These are phyloP conservation scores for Lachnellula willkommii DNA, from an alignment of 2,329 filamentous ascomycete species.

Conservation along the genomic window DNA sequence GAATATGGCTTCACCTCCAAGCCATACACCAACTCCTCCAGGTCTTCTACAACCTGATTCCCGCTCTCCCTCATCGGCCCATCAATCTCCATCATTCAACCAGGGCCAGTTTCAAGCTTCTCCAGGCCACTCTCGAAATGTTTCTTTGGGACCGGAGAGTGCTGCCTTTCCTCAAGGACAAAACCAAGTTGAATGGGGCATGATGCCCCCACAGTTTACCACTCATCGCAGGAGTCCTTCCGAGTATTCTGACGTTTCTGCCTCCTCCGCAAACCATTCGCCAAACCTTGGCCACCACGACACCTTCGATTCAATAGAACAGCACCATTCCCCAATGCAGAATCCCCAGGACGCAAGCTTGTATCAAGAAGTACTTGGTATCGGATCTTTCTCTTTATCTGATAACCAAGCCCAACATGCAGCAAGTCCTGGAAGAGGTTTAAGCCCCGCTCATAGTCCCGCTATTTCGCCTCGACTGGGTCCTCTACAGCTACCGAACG, in stretches of 20 bases:
- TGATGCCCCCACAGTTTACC: slow-evolving; percentile 60
- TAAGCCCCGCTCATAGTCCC: slow-evolving; percentile 73
- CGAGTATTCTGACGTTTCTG: slow-evolving; percentile 87
- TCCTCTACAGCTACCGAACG: slow-evolving; percentile 51
- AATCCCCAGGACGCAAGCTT: slow-evolving; percentile 65
- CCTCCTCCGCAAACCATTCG: slow-evolving; percentile 78
- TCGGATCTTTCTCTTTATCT: slow-evolving; percentile 75
- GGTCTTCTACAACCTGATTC: slow-evolving; percentile 26
- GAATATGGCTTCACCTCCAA: slow-evolving; percentile 42
- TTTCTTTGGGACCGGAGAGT: slow-evolving; percentile 32
- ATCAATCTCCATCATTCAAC: slow-evolving; percentile 30
- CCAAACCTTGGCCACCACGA: slow-evolving; percentile 76
- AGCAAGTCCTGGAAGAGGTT: slow-evolving; percentile 62
- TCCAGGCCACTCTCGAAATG: slow-evolving; percentile 29
- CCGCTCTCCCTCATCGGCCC: slow-evolving; percentile 31
- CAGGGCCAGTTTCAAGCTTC: slow-evolving; percentile 29
- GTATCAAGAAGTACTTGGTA: slow-evolving; percentile 72
- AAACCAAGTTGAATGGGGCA: slow-evolving; percentile 51
- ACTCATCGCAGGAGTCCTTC: slow-evolving; percentile 80
- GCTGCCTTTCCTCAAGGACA: slow-evolving; percentile 46
- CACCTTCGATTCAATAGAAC: slow-evolving; percentile 66
- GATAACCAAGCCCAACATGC: slow-evolving; percentile 51
- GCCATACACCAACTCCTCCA: slow-evolving; percentile 27
- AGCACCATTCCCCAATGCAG: slow-evolving; percentile 75
- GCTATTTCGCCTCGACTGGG: slow-evolving; percentile 59